A percentile compares a stretch with the other conserved stretches of the same genome.
Conservation (phyloP, 176 grass and related monocot genomes). For the Otatea glauca region DNA sequence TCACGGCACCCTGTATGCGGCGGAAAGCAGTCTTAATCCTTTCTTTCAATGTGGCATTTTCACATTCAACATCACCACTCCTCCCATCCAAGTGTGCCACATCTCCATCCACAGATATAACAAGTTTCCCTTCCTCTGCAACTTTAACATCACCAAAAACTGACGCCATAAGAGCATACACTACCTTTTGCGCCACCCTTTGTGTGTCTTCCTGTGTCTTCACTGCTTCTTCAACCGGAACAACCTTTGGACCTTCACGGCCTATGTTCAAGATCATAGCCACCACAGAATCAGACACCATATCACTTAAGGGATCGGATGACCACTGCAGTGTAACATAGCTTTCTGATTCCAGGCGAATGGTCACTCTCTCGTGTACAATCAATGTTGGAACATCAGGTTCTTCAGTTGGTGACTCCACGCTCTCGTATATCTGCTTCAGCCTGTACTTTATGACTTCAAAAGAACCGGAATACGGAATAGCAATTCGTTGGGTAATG, state of each 20-base stretch:
- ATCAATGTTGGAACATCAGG: conserved; percentile 66
- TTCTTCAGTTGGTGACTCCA: conserved; percentile 66
- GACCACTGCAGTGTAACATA: conserved; percentile 85
- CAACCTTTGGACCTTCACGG: conserved; percentile 76
- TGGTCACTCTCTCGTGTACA: conserved; percentile 70
- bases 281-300: conserved; percentile 95
- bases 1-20: conserved; percentile 74
- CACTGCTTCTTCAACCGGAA: conserved; percentile 52
- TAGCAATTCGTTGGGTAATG: conserved; percentile 75
- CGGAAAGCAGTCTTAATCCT: conserved; percentile 71
- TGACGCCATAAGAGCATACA: conserved; percentile 72
- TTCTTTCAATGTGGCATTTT: conserved; percentile 61
- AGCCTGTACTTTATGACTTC: conserved; percentile 86
- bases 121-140: conserved; percentile 72
- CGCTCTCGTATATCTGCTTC: conserved; percentile 91
- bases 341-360: conserved; percentile 76
- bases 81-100: conserved; percentile 67
- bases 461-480: conserved; percentile 84
- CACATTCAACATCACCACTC: conserved; percentile 82
- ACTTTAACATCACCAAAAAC: conserved; percentile 86
- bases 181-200: conserved; percentile 72
- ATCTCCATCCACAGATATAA: conserved; percentile 69
- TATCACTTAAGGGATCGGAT: conserved; percentile 89
- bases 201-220: conserved; percentile 74
- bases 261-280: conserved; percentile 85